Evolutionary conservation across 2,329 filamentous ascomycete species (phyloP).

Genomic region (Dryadomyces sulphureus): DNA sequence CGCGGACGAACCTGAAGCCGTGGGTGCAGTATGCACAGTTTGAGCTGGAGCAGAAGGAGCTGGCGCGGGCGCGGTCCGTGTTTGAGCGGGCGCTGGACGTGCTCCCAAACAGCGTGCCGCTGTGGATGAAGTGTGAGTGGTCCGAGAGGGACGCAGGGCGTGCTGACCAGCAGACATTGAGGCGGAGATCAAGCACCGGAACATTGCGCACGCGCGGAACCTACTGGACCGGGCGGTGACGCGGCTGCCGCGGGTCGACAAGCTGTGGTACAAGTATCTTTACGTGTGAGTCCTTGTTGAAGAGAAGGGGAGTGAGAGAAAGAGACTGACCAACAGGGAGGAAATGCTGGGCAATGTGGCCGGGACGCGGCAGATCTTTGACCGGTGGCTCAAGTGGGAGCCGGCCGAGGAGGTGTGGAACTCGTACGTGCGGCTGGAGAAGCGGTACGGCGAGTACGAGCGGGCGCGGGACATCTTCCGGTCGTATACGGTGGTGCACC

Average conservation of each 20-base stretch:
- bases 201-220: conserved; percentile 95
- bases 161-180: conserved; percentile 52
- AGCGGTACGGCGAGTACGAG: conserved; percentile 84
- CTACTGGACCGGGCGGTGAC: conserved; percentile 89
- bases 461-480: conserved; percentile 81
- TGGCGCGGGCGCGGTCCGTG: conserved; percentile 74
- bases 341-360: conserved; percentile 92
- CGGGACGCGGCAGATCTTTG: conserved; percentile 85
- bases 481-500: conserved; percentile 81
- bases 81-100: conserved; percentile 93
- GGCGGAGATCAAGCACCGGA: conserved; percentile 85
- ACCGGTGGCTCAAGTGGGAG: conserved; percentile 97
- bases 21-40: conserved; percentile 97
- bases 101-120: conserved; percentile 67
- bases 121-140: conserved; percentile 50
- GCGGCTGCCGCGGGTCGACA: conserved; percentile 79
- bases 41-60: conserved; percentile 98
- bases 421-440: conserved; percentile 94
- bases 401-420: conserved; percentile 92
- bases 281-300: conserved; percentile 13
- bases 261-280: conserved; percentile 98
- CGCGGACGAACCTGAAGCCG: conserved; percentile 92
- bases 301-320: no score
- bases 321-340: no score
- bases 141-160: neutral